Conservation (phyloP, 169 alveolate species). For the Plasmodium yoelii region DNA sequence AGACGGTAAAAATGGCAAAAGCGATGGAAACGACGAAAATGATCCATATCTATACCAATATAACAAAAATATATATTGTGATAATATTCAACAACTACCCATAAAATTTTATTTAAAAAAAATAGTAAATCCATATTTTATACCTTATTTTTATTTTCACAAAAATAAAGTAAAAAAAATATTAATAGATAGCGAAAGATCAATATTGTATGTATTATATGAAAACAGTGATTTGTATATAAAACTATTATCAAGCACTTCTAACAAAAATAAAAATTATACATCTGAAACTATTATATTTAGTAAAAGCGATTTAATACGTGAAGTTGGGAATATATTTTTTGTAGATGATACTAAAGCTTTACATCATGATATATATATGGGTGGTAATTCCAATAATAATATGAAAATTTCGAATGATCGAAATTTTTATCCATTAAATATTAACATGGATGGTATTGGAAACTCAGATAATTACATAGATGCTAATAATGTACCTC, state of each 20-base stretch:
- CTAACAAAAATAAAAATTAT: conserved; percentile 18
- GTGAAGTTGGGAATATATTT: conserved; percentile 21
- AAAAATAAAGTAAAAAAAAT: conserved; percentile 57
- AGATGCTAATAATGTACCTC: neutral
- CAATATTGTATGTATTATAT: conserved; percentile 53
- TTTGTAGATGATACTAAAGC: conserved; percentile 30
- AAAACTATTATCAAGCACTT: conserved; percentile 6
- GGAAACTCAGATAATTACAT: neutral
- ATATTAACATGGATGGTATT: neutral
- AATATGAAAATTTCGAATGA: conserved; percentile 2
- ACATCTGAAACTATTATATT: conserved; percentile 51
- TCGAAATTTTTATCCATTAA: neutral
- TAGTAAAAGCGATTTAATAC: conserved; percentile 26
- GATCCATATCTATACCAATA: conserved; percentile 1
- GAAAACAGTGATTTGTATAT: conserved; percentile 50
- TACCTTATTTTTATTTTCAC: conserved; percentile 33
- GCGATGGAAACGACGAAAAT: too few relatives aligned
- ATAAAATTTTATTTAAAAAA: conserved; percentile 54
- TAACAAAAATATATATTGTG: conserved; percentile 63
- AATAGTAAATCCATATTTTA: conserved; percentile 33
- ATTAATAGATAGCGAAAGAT: conserved; percentile 65
- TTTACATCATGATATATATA: neutral
- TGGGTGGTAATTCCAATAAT: neutral
- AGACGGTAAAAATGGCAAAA: too few relatives aligned
- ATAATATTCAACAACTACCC: conserved; percentile 36